A percentile compares a stretch with the other conserved stretches of the same genome.
These are phyloP conservation scores for Fusarium sp. DNA, from an alignment of 2,329 filamentous ascomycete species.

Conservation along the genomic window DNA sequence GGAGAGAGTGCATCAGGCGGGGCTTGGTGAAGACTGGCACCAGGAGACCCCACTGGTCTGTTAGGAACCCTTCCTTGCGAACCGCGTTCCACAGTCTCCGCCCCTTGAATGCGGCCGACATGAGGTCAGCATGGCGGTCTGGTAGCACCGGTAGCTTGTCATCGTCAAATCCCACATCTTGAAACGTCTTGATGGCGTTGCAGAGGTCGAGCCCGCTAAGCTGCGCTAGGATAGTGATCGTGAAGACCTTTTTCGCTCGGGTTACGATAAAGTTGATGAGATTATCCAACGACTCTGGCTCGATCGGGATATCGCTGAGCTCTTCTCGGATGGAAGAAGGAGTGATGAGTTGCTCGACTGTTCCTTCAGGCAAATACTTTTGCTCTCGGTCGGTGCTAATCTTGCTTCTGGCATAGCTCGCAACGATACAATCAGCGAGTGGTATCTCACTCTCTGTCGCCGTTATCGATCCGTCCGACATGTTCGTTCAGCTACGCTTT, in stretches of 20 bases:
- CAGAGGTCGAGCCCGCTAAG: not conserved
- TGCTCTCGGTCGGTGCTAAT: slow-evolving; percentile 1
- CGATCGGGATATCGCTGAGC: not conserved
- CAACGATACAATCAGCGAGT: not conserved
- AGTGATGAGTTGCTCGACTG: not conserved
- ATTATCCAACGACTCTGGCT: not conserved
- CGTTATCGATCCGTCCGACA: not conserved
- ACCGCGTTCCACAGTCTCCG: not conserved
- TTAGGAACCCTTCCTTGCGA: slow-evolving; percentile 25
- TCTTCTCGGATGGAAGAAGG: not conserved
- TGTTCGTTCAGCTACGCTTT: not conserved
- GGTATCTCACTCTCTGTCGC: not conserved
- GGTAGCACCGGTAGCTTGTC: not conserved
- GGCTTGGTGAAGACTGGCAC: not conserved
- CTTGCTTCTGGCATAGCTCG: not conserved
- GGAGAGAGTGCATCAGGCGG: not conserved
- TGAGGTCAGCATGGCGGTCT: not conserved
- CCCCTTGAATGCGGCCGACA: not conserved
- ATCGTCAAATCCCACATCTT: not conserved
- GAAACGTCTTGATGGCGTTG: not conserved
- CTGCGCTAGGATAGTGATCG: not conserved
- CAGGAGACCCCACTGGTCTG: slow-evolving; percentile 8
- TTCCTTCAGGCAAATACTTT: not conserved
- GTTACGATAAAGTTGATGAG: not conserved
- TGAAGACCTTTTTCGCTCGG: slow-evolving; percentile 5